These are phyloP conservation scores for Glutinoglossum americanum DNA, from an alignment of 495 filamentous ascomycete genomes.

Conservation along the genomic window DNA sequence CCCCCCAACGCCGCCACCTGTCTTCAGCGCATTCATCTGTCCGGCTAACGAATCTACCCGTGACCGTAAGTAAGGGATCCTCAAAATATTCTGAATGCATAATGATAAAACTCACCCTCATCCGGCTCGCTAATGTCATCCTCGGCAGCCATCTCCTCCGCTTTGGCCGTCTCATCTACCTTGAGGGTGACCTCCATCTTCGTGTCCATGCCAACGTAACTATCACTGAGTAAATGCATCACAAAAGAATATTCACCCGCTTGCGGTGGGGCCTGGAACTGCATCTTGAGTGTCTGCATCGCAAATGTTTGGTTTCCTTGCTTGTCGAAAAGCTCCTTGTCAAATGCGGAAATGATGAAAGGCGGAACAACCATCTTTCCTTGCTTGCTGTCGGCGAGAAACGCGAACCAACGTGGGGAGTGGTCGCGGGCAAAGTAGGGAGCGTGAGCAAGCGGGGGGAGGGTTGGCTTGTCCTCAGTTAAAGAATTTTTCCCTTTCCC, in stretches of 20 bases:
- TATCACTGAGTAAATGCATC: constrained; percentile 81
- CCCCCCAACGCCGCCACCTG: constrained; percentile 29
- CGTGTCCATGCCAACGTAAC: constrained; percentile 79
- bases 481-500: constrained; percentile 30
- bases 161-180: constrained; percentile 81
- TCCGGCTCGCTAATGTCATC: constrained; percentile 96
- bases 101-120: constrained; percentile 45
- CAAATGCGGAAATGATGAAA: constrained; percentile 73
- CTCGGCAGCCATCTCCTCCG: constrained; percentile 51
- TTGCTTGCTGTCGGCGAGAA: constrained; percentile 80
- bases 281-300: constrained; percentile 88
- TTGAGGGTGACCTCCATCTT: constrained; percentile 70
- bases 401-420: constrained; percentile 76
- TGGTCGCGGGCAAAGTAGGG: constrained; percentile 80
- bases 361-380: constrained; percentile 90
- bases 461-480: constrained; percentile 33
- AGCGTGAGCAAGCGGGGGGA: constrained; percentile 67
- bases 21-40: constrained; percentile 80
- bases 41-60: constrained; percentile 71
- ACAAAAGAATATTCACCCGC: constrained; percentile 79
- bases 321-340: constrained; percentile 58
- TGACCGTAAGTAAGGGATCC: constrained; percentile 9
- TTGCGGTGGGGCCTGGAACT: constrained; percentile 90
- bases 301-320: constrained; percentile 66
- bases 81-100: background rate